Evolutionary conservation across 495 filamentous ascomycete genomes (phyloP), one percentile per base, ranked within the genome.

Genomic region (Penicillium canariense): DNA sequence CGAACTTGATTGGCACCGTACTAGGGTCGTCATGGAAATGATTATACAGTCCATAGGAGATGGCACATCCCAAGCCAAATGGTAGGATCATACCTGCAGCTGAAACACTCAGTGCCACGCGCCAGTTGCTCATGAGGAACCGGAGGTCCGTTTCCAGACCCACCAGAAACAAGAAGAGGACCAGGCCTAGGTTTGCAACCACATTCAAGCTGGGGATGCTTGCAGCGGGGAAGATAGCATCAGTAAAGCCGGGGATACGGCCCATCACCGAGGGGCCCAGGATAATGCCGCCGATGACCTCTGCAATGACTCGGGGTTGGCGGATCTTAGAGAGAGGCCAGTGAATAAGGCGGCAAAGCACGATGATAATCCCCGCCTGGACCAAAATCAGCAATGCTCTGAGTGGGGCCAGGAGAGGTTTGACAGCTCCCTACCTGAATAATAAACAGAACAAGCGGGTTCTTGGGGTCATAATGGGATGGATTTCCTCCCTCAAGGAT

Each of bases 391-490:
- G 28, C 45, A 12, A 43, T 50, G 14, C 27, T 44, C 27, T 49
- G 56, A 40, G 49, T 36, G 25, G 71, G 27, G 32, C 1, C 34
- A 7, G 17, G 2, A 17, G 28, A 17, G 8, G 8, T 1, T 28
- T 18, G 30, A 23, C 8, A 9, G 4, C 22, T 12, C 25, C 20
- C 10, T 77, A 87, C 91, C 85, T 97, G 93, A 46, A 97, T 91
- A 61, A 97, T 96, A 69, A 98, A 97, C 27, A 96, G 67, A 34
- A 88, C 84, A 59, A 98, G 88, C n/a, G 94, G 94, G 57, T 96
- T 90, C 52, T 79, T 85, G 10, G 87, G 57, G 51, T 87, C 84
- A 72, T 90, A 95, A 4, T 72, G 50, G 9, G 81, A 72, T 5
- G 91, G 91, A 60, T 93, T 89, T 23, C 77, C 70, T 22, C 88